A percentile compares a stretch with the other conserved stretches of the same genome.
Conservation (phyloP, 2,329 filamentous ascomycete species). For the Talaromyces sp. region DNA sequence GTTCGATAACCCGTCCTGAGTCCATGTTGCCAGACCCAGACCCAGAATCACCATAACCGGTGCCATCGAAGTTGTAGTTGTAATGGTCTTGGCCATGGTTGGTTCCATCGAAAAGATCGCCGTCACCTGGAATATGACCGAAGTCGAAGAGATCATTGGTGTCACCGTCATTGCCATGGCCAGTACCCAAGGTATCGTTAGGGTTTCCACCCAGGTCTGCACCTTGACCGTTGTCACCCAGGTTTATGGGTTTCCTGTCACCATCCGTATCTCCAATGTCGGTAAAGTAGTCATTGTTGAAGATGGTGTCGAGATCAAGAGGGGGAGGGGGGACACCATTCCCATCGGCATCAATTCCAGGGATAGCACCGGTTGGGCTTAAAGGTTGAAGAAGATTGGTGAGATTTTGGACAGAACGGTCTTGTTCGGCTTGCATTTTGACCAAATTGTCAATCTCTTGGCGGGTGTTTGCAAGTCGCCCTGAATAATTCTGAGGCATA, state of each 20-base stretch:
- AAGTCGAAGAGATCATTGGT: constrained; percentile 48
- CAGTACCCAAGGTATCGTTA: constrained; percentile 20
- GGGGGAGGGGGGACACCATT: constrained; percentile 45
- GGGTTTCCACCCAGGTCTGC: constrained; percentile 19
- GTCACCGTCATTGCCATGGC: constrained; percentile 30
- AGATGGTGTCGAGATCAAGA: constrained; percentile 61
- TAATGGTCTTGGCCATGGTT: constrained; percentile 30
- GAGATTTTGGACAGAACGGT: constrained; percentile 73
- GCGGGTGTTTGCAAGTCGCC: constrained; percentile 64
- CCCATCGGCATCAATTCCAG: constrained; percentile 60
- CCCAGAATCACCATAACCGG: constrained; percentile 25
- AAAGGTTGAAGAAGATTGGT: constrained; percentile 75
- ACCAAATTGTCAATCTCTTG: constrained; percentile 78
- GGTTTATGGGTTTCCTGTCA: constrained; percentile 23
- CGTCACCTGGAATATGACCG: constrained; percentile 38
- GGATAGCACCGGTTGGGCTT: constrained; percentile 77
- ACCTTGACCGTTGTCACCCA: constrained; percentile 23
- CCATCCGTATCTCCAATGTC: constrained; percentile 41
- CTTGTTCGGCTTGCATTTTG: constrained; percentile 77
- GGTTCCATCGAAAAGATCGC: constrained; percentile 35
- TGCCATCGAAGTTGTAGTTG: constrained; percentile 38
- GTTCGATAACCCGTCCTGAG: constrained; percentile 43
- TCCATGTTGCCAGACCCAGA: constrained; percentile 23
- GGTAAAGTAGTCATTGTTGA: constrained; percentile 60
- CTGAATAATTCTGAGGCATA: constrained; percentile 53